Conservation (phyloP, 2,329 filamentous ascomycete species). For the Cladosporium austrohemisphaericum region DNA sequence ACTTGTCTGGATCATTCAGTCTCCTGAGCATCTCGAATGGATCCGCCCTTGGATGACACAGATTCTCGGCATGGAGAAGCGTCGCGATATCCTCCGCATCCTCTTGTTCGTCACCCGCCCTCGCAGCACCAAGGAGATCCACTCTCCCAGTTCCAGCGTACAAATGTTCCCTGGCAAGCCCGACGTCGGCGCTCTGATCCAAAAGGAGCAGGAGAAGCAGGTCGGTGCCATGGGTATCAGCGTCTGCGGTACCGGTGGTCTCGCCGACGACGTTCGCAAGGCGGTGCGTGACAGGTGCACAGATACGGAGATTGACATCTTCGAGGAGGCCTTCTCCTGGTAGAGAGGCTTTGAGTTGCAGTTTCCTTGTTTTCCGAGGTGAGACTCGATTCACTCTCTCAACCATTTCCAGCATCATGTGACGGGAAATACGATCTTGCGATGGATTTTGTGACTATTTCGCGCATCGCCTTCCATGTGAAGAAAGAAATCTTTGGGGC, state of each 20-base stretch:
- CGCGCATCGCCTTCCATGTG: background rate
- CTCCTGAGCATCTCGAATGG: slow-evolving; percentile 87
- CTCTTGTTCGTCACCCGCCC: slow-evolving; percentile 89
- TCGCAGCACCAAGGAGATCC: slow-evolving; percentile 75
- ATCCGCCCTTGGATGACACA: slow-evolving; percentile 86
- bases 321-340: slow-evolving; percentile 74
- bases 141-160: slow-evolving; percentile 72
- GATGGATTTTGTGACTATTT: background rate
- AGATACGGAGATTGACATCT: slow-evolving; percentile 67
- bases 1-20: slow-evolving; percentile 89
- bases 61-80: slow-evolving; percentile 74
- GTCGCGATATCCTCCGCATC: slow-evolving; percentile 78
- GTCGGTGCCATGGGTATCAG: slow-evolving; percentile 85
- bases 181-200: slow-evolving; percentile 73
- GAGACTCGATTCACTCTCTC: background rate
- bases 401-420: slow-evolving; percentile 3
- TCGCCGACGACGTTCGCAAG: slow-evolving; percentile 70
- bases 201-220: slow-evolving; percentile 76
- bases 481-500: background rate
- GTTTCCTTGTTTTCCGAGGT: background rate
- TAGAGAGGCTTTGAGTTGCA: slow-evolving; percentile 31
- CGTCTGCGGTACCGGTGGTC: slow-evolving; percentile 69
- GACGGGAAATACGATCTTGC: slow-evolving; percentile 11
- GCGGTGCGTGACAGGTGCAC: slow-evolving; percentile 64
- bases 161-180: slow-evolving; percentile 91